phyloP scores from a whole-genome alignment of 2,329 filamentous ascomycete species.

The Periconia digitata region DNA sequence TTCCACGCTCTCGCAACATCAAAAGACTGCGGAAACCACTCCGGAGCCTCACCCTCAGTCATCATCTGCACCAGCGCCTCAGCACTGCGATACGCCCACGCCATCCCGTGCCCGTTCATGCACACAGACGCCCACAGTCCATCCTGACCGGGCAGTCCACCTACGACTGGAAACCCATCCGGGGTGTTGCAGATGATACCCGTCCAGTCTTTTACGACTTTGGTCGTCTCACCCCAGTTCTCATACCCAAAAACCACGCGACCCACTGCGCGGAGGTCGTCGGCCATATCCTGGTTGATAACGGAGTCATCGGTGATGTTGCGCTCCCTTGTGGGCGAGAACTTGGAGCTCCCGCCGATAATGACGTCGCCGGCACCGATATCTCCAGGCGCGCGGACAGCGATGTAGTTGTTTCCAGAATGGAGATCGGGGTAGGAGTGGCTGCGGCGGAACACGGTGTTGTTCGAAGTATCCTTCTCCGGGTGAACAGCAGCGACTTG shows the following conservation, averaged over 20 bases:
- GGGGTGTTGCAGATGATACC: conserved; percentile 5
- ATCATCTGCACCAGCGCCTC: conserved; percentile 11
- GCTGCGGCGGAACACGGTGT: conserved; percentile 4
- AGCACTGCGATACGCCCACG: conserved; percentile 8
- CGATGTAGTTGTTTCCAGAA: conserved; percentile 6
- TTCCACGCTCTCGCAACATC: conserved; percentile 6
- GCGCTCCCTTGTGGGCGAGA: conserved; percentile 1
- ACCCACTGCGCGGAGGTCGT: conserved; percentile 2
- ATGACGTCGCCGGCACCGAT: conserved; percentile 4
- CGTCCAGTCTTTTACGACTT: conserved; percentile 2
- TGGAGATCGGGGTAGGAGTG: conserved; percentile 4
- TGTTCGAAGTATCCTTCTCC: background rate
- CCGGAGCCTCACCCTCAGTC: conserved; percentile 4
- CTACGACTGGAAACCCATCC: conserved; percentile 5
- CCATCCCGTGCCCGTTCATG: conserved; percentile 7
- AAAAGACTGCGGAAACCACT: conserved; percentile 7
- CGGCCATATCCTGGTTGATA: conserved; percentile 2
- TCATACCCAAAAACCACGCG: conserved; percentile 3
- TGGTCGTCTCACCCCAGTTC: conserved; percentile 3
- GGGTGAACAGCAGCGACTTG: conserved; percentile 5
- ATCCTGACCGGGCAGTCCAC: background rate
- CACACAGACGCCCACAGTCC: conserved; percentile 3
- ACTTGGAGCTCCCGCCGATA: conserved; percentile 4
- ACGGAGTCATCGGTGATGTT: conserved; percentile 5
- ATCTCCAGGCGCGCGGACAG: conserved; percentile 3